Percentiles rank a stretch among this genome's conserved stretches.
These are phyloP conservation scores for Dryas integrifolia DNA, from an alignment of 331 rosid genomes.

Conservation along the genomic window DNA sequence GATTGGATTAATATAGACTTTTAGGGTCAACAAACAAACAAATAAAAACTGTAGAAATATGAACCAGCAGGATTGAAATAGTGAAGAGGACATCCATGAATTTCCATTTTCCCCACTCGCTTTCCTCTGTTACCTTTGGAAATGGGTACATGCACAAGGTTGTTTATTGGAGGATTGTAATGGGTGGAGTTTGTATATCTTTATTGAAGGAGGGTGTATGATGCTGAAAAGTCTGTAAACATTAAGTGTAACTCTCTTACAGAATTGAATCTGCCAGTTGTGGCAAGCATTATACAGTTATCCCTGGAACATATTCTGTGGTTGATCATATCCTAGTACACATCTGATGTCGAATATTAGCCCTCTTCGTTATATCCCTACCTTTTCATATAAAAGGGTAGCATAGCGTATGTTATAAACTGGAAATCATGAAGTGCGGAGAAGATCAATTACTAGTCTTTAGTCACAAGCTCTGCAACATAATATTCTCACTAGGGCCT, in stretches of 20 bases:
- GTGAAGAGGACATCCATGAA: too few species aligned
- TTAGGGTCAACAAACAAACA: background rate
- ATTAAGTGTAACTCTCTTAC: background rate
- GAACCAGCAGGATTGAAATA: background rate
- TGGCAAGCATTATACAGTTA: background rate
- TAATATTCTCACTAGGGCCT: too few species aligned
- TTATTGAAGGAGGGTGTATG: background rate
- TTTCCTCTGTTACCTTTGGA: background rate
- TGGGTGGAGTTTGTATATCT: background rate
- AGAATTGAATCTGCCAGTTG: background rate
- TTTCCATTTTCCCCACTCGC: too few species aligned
- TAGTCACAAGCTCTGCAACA: too few species aligned
- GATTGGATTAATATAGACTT: background rate
- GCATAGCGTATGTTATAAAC: too few species aligned
- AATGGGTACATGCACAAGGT: background rate
- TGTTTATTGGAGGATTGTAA: background rate
- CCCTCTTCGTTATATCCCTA: background rate
- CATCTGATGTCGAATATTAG: background rate
- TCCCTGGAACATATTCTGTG: background rate
- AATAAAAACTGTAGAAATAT: background rate
- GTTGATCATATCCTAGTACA: background rate
- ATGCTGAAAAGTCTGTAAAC: background rate
- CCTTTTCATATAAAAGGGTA: too few species aligned
- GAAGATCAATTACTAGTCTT: background rate
- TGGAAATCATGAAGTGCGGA: background rate